Evolutionary conservation across 2,329 filamentous ascomycete genomes (phyloP).

Genomic region (Calonectria pauciramosa): DNA sequence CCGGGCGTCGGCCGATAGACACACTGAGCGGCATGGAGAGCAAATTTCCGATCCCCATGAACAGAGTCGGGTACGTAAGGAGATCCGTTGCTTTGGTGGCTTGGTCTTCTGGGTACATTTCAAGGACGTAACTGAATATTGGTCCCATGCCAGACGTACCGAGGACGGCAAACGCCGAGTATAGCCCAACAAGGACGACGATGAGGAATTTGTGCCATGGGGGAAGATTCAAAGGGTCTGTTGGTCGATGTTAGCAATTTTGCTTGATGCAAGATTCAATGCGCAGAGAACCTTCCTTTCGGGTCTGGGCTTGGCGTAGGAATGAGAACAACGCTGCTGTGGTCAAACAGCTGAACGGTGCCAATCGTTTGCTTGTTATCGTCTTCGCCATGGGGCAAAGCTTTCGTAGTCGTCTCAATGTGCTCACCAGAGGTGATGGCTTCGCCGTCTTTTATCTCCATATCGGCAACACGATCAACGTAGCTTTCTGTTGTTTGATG

Average conservation of each 20-base stretch:
- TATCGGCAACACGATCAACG: too few species aligned
- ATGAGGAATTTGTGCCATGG: constrained; percentile 42
- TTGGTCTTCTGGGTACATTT: constrained; percentile 38
- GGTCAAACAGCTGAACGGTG: constrained; percentile 16
- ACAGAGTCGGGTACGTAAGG: constrained; percentile 48
- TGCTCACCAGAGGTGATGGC: too few species aligned
- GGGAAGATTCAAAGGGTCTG: constrained; percentile 46
- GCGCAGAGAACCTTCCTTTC: constrained; percentile 26
- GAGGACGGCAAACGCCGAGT: constrained; percentile 37
- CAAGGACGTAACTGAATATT: constrained; percentile 28
- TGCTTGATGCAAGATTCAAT: not conserved
- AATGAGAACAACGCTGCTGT: constrained; percentile 36
- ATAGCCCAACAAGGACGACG: constrained; percentile 36
- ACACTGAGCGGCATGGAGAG: constrained; percentile 52
- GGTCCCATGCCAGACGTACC: not conserved
- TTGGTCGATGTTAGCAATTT: not conserved
- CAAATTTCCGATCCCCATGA: constrained; percentile 46
- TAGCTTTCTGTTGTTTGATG: too few species aligned
- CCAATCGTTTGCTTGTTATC: not conserved
- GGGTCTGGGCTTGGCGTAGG: constrained; percentile 40
- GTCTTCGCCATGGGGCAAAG: too few species aligned
- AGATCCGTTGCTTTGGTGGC: constrained; percentile 40
- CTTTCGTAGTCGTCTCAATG: too few species aligned
- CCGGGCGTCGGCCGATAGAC: constrained; percentile 48
- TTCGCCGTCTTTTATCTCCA: not conserved